Evolutionary conservation across 257 asterid species (phyloP), one percentile per base, ranked within the genome.

Genomic region (Nicotiana benthamiana): DNA sequence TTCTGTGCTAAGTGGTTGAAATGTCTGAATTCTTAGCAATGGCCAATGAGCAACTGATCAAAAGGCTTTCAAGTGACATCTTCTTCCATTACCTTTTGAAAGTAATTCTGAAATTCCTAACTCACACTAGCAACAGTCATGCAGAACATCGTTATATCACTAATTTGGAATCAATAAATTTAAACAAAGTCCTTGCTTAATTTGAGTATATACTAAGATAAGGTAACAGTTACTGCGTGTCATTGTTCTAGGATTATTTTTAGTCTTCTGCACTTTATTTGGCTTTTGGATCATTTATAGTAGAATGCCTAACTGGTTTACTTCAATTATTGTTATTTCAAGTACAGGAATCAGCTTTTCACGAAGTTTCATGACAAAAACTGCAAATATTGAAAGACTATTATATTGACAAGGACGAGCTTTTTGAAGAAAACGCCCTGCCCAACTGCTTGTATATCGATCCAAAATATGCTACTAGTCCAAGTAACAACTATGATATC

Each of bases 281-380:
- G 43, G 5, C 61, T 6, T 74, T 48, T 15, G 26, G 2, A 74
- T 36, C 43, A 74, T 74, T 24, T 15, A 48, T 48, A 15, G 30
- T 56, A 72, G 61, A 72, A 72, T 15, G 60, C 60, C 36, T 22
- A 48, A 24, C 60, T 48, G 24, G 17, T 17, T 74, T 34, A 74
- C 24, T 74, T 24, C 7, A 9, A 48, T 72, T 48, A 48, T 8
- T 74, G 43, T 48, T 74, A 9, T 74, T 74, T 74, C 78, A 48
- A 72, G 17, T 74, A 74, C 61, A 74, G 78, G 78, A 43, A 74
- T 48, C 78, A 74, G 26, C 61, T 74, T 24, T 74, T 74, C 61
- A 24, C 78, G 15, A 48, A 74, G 59, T 48, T 24, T 15, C 43
- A 74, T 48, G 24, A 24, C 43, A 27, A 74, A 46, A 72, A 24